Percentiles rank a stretch among this genome's conserved stretches.
Conservation (phyloP, 495 filamentous ascomycete species). For the Choiromyces venosus region DNA sequence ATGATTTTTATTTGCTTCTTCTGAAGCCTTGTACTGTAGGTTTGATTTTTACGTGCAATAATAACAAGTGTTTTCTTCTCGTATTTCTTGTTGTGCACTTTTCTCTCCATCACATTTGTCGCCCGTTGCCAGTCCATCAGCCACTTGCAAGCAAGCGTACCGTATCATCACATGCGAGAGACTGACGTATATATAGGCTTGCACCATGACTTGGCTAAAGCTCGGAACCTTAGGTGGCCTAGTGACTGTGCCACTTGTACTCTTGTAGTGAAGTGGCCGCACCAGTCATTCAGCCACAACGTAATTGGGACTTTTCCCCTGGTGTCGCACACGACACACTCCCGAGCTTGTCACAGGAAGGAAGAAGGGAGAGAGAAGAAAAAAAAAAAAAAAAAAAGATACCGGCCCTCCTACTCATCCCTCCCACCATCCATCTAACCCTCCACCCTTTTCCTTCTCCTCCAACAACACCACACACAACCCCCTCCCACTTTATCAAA, state of each 20-base stretch:
- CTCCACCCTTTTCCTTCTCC: slow-evolving; percentile 17
- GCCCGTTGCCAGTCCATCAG: not conserved
- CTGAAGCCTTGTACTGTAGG: not conserved
- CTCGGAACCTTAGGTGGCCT: slow-evolving; percentile 17
- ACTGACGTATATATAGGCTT: slow-evolving; percentile 34
- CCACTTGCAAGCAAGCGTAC: not conserved
- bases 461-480: slow-evolving; percentile 22
- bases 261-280: not conserved
- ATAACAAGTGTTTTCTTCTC: not conserved
- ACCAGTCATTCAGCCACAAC: slow-evolving; percentile 24
- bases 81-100: not conserved
- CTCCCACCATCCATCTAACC: slow-evolving; percentile 5
- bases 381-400: slow-evolving; percentile 3
- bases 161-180: slow-evolving; percentile 32
- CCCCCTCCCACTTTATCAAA: slow-evolving; percentile 6
- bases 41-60: not conserved
- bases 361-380: not conserved
- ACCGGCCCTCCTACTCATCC: slow-evolving; percentile 23
- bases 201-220: slow-evolving; percentile 14
- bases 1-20: not conserved
- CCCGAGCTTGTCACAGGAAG: slow-evolving; percentile 1
- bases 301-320: slow-evolving; percentile 33
- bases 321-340: slow-evolving; percentile 28
- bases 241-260: slow-evolving; percentile 31
- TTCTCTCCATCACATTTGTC: not conserved